Percentiles rank a stretch among this genome's conserved stretches.
These are phyloP conservation scores for Pyrenochaeta sp. DNA, from an alignment of 2,329 filamentous ascomycete species.

Conservation along the genomic window DNA sequence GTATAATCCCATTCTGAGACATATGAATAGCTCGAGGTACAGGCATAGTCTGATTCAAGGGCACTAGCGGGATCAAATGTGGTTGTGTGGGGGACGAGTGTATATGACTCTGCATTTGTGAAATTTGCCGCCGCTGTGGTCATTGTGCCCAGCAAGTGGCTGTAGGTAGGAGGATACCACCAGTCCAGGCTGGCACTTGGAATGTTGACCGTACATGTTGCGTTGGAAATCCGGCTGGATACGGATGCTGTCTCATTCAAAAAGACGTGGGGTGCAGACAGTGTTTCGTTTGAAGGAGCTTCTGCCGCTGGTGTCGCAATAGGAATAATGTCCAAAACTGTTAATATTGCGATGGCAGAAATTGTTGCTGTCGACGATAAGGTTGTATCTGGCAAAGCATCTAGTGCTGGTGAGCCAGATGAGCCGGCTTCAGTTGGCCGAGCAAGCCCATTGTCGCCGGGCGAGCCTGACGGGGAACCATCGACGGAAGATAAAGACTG, in stretches of 20 bases:
- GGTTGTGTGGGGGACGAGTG: slow-evolving; percentile 28
- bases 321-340: neutral
- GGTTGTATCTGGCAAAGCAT: slow-evolving; percentile 1
- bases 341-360: neutral
- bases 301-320: neutral
- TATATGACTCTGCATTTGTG: slow-evolving; percentile 24
- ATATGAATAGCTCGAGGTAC: slow-evolving; percentile 29
- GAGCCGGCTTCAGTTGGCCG: slow-evolving; percentile 15
- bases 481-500: slow-evolving; percentile 2
- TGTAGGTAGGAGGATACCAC: slow-evolving; percentile 44
- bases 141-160: slow-evolving; percentile 28
- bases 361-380: neutral
- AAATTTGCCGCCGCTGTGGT: slow-evolving; percentile 25
- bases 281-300: slow-evolving; percentile 1
- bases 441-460: slow-evolving; percentile 15
- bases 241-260: slow-evolving; percentile 3
- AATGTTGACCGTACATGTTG: slow-evolving; percentile 45
- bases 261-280: neutral
- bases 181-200: slow-evolving; percentile 43
- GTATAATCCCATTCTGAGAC: slow-evolving; percentile 31
- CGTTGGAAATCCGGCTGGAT: slow-evolving; percentile 18
- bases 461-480: slow-evolving; percentile 1
- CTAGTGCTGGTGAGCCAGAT: slow-evolving; percentile 5
- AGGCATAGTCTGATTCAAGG: slow-evolving; percentile 29
- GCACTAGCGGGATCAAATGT: slow-evolving; percentile 39